Evolutionary conservation across 805 yeast genomes (phyloP).

Genomic region (Allodekkera sacchari): DNA sequence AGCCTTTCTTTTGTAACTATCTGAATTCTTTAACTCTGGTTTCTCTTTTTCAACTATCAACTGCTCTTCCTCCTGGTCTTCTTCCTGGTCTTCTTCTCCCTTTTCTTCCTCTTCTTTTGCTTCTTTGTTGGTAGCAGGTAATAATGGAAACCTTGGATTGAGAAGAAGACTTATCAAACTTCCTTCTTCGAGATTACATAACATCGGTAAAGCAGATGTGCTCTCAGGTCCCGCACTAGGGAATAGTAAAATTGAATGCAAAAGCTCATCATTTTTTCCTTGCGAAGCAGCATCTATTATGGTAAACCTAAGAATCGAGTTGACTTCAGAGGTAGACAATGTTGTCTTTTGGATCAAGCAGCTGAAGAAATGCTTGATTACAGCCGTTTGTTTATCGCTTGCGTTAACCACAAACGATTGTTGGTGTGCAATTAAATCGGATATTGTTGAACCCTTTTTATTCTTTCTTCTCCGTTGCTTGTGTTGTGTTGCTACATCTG

Average conservation of each 20-base stretch:
- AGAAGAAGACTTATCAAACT: slow-evolving; percentile 50
- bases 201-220: slow-evolving; percentile 65
- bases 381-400: slow-evolving; percentile 26
- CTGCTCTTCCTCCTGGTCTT: slow-evolving; percentile 3
- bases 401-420: slow-evolving; percentile 41
- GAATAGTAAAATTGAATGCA: slow-evolving; percentile 51
- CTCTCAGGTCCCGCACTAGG: slow-evolving; percentile 53
- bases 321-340: slow-evolving; percentile 56
- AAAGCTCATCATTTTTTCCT: slow-evolving; percentile 28
- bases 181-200: slow-evolving; percentile 39
- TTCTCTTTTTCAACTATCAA: no score
- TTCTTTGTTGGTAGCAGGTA: slow-evolving; percentile 11
- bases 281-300: slow-evolving; percentile 28
- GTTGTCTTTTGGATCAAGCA: slow-evolving; percentile 38
- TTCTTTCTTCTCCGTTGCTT: slow-evolving; percentile 22
- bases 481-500: no score
- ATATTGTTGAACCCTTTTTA: slow-evolving; percentile 42
- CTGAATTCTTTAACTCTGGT: no score
- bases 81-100: slow-evolving; percentile 13
- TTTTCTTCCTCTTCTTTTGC: slow-evolving; percentile 5
- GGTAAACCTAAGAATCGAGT: slow-evolving; percentile 43
- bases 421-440: slow-evolving; percentile 63
- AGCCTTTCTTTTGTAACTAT: no score
- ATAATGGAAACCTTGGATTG: slow-evolving; percentile 69
- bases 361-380: slow-evolving; percentile 39